These are phyloP conservation scores for Penicillium dipodomyicola DNA, from an alignment of 495 filamentous ascomycete species.

Conservation along the genomic window DNA sequence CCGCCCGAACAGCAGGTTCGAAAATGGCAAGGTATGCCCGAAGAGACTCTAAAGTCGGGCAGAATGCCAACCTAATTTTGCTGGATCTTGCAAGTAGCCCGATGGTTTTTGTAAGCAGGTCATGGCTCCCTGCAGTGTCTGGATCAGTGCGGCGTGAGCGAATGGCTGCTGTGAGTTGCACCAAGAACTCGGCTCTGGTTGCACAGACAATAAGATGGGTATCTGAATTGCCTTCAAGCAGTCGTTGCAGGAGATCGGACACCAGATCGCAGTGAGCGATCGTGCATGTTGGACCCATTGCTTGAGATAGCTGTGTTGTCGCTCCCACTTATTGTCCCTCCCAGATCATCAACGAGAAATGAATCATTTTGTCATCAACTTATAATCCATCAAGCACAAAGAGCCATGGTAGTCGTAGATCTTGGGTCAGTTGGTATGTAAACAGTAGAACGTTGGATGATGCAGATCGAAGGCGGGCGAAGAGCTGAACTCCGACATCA, in stretches of 20 bases:
- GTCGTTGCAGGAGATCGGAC: slow-evolving; percentile 59
- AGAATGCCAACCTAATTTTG: slow-evolving; percentile 65
- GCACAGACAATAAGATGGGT: slow-evolving; percentile 71
- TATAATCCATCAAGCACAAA: neutral
- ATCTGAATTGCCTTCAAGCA: slow-evolving; percentile 55
- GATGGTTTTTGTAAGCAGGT: slow-evolving; percentile 62
- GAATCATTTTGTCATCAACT: neutral
- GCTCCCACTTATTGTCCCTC: neutral
- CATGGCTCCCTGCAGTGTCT: slow-evolving; percentile 21
- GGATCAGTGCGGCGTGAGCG: slow-evolving; percentile 20
- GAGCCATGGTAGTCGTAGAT: neutral
- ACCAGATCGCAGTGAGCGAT: slow-evolving; percentile 30
- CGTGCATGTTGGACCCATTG: slow-evolving; percentile 25
- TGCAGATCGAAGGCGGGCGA: slow-evolving; percentile 13
- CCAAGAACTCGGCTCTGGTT: slow-evolving; percentile 61
- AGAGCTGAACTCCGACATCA: slow-evolving; percentile 6
- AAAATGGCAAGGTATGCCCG: slow-evolving; percentile 68
- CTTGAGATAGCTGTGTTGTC: slow-evolving; percentile 2
- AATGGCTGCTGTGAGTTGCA: slow-evolving; percentile 39
- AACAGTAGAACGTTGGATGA: neutral
- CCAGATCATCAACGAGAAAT: neutral
- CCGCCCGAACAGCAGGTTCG: slow-evolving; percentile 17
- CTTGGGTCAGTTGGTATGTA: neutral
- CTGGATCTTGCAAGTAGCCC: slow-evolving; percentile 65
- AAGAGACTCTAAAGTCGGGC: slow-evolving; percentile 70